Base-by-base conservation (phyloP, 2,329 filamentous ascomycete genomes). In the Stagonosporopsis vannaccii region DNA sequence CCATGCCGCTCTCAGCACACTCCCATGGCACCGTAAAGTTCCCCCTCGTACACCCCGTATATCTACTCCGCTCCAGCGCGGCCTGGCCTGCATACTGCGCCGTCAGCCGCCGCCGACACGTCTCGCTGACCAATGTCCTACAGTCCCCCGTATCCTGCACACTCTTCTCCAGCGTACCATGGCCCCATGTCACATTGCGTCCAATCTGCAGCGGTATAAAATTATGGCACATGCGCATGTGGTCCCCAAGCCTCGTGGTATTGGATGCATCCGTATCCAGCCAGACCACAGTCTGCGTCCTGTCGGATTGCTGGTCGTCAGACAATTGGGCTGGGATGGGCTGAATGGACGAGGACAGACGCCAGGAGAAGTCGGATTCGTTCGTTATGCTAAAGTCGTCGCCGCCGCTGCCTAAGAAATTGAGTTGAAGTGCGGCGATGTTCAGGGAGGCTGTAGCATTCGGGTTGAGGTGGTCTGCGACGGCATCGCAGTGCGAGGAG, bases 1-100 rank as follows among this genome's bases (percentile, higher is more conserved):
- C 28, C 50, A 53, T 53, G 6, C 50, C 50, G n/a, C 50, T 53
- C n/a, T 25, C 36, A 15, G n/a, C 41, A 30, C 50, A 53, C 50
- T 53, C 50, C 35, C 36, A 47, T n/a, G 50, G 50, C 17, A 53
- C 50, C 8, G 50, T 47, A 3, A 6, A 26, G 19, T 53, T 53
- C 28, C 17, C 15, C 17, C 26, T 12, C n/a, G 2, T 17, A 36
- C 42, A 53, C n/a, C 17, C n/a, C 4, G 13, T 41, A 8, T 28
- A 45, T 41, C 33, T 9, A 1, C 5, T 20, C 22, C 35, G 7
- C 36, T 40, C 35, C 3, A n/a, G 6, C 7, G 26, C 3, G 17
- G 35, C 42, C 20, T 13, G 22, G 12, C 12, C 25, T 28, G 15
- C 2, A 25, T 53, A 53, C 35, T 53, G 50, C 6, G 4, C 1